phyloP scores from a whole-genome alignment of 495 filamentous ascomycete species.

The Lasiosphaeria miniovina region DNA sequence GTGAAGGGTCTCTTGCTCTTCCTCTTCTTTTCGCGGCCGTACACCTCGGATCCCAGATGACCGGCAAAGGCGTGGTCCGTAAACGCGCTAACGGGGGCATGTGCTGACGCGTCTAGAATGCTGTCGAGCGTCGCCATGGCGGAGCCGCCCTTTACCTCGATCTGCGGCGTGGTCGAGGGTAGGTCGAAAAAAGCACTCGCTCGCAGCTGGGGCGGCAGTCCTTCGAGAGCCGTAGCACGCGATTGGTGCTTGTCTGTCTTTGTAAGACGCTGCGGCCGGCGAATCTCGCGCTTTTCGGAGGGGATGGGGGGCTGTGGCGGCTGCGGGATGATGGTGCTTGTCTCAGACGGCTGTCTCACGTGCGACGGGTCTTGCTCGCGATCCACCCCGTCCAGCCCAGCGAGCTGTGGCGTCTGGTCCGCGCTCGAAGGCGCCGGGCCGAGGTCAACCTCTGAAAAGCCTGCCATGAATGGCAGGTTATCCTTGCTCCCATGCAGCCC shows the following conservation, averaged over 20 bases:
- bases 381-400: conserved; percentile 15
- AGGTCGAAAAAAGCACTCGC: conserved; percentile 89
- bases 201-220: conserved; percentile 81
- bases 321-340: conserved; percentile 33
- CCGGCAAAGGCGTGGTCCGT: conserved; percentile 89
- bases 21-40: conserved; percentile 50
- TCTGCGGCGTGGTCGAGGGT: conserved; percentile 48
- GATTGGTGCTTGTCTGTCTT: conserved; percentile 38
- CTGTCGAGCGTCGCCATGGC: conserved; percentile 87
- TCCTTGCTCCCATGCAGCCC: conserved; percentile 20
- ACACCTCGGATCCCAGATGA: conserved; percentile 63
- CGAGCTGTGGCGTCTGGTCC: conserved; percentile 11
- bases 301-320: conserved; percentile 13
- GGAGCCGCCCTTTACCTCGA: conserved; percentile 74
- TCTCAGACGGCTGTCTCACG: conserved; percentile 27
- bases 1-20: conserved; percentile 23
- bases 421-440: conserved; percentile 4
- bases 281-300: conserved; percentile 20
- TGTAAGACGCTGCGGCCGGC: conserved; percentile 27
- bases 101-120: conserved; percentile 90
- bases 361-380: conserved; percentile 9
- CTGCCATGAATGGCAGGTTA: conserved; percentile 23
- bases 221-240: conserved; percentile 39
- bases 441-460: conserved; percentile 11
- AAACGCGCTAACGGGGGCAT: conserved; percentile 89